Evolutionary conservation across 2,329 filamentous ascomycete species (phyloP).

Genomic region (Cladosporium sp.): DNA sequence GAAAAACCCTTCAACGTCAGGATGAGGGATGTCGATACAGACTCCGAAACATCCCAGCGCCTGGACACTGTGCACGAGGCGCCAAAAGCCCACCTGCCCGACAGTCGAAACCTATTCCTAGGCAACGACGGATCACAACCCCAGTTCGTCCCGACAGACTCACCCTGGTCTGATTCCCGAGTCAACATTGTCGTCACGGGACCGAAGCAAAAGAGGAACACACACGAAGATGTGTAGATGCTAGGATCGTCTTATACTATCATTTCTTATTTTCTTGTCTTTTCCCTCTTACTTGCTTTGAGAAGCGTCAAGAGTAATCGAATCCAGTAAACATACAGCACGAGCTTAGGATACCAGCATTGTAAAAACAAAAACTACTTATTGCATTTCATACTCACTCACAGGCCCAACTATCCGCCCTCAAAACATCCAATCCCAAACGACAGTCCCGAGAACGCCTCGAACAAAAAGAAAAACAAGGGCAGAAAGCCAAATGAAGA

Average conservation of each 20-base stretch:
- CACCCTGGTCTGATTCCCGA: not conserved
- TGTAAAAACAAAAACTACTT: not conserved
- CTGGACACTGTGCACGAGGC: not conserved
- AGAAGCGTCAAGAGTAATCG: not conserved
- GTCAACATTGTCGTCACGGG: slow-evolving; percentile 1
- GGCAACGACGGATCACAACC: not conserved
- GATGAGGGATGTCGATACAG: not conserved
- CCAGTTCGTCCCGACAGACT: not conserved
- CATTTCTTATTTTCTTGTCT: not conserved
- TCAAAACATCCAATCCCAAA: no score
- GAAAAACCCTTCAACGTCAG: slow-evolving; percentile 1
- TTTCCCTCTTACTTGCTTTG: not conserved
- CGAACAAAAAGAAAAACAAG: no score
- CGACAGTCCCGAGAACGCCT: no score
- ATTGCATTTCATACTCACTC: not conserved
- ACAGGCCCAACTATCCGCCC: no score
- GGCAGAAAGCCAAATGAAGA: no score
- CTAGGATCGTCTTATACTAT: not conserved
- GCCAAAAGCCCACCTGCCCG: not conserved
- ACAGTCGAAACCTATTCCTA: not conserved
- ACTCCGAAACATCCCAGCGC: not conserved
- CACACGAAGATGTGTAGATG: not conserved
- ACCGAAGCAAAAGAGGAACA: not conserved
- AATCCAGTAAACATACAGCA: not conserved
- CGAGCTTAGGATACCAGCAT: not conserved